phyloP scores from a whole-genome alignment of 257 asterid species.

The Gentiana macrophylla region DNA sequence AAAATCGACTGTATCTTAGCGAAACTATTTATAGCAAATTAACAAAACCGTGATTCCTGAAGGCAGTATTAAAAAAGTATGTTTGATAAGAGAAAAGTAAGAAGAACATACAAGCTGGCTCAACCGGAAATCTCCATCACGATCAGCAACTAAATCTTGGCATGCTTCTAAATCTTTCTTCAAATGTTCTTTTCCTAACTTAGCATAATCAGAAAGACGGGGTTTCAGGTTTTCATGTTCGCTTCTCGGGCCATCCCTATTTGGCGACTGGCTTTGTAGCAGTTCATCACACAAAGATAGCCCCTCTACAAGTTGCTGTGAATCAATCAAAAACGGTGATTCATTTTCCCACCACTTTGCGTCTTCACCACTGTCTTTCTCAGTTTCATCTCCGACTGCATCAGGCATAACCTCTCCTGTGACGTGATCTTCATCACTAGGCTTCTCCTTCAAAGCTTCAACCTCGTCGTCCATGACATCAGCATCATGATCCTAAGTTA shows the following conservation, averaged over 20 bases:
- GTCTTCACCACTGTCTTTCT: conserved; percentile 36
- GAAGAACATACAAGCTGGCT: conserved; percentile 70
- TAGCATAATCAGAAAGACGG: conserved; percentile 61
- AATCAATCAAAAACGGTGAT: conserved; percentile 51
- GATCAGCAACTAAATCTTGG: conserved; percentile 50
- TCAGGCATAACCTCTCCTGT: conserved; percentile 18
- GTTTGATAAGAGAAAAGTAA: neutral
- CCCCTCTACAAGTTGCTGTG: conserved; percentile 92
- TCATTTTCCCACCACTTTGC: conserved; percentile 76
- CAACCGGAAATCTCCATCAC: conserved; percentile 63
- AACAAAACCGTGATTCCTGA: neutral
- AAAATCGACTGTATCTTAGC: conserved; percentile 6
- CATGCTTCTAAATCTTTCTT: conserved; percentile 82
- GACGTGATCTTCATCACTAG: conserved; percentile 14
- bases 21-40: neutral
- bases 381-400: conserved; percentile 20
- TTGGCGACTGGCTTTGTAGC: conserved; percentile 85
- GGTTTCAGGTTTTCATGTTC: conserved; percentile 30
- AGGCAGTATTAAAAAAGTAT: neutral
- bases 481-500: conserved; percentile 26
- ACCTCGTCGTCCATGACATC: conserved; percentile 26
- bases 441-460: conserved; percentile 22
- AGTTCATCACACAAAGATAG: conserved; percentile 68
- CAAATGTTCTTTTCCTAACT: conserved; percentile 55
- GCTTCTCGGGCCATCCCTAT: conserved; percentile 38